Conservation (phyloP, 1,139 yeast species). For the Yamadazyma dushanensis region DNA sequence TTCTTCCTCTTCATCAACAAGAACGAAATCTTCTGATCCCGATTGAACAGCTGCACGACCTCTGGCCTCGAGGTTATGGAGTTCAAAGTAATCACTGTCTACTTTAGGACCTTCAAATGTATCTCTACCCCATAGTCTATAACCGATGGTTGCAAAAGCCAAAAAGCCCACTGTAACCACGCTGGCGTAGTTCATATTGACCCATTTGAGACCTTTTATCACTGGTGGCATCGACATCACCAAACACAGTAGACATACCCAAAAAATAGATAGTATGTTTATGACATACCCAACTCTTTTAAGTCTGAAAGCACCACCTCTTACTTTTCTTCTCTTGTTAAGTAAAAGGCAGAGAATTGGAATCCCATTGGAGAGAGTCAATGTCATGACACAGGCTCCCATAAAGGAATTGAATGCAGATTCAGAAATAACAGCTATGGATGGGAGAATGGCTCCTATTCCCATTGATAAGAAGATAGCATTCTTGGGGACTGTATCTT, state of each 20-base stretch:
- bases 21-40: conserved; percentile 8
- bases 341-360: conserved; percentile 67
- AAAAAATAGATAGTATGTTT: conserved; percentile 57
- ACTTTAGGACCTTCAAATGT: conserved; percentile 67
- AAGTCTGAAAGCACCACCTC: conserved; percentile 71
- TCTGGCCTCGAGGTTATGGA: conserved; percentile 28
- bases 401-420: conserved; percentile 83
- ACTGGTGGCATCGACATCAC: conserved; percentile 75
- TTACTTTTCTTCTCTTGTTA: conserved; percentile 60
- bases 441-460: conserved; percentile 60
- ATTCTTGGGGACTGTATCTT: conserved; percentile 64
- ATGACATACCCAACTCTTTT: conserved; percentile 66
- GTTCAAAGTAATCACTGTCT: conserved; percentile 50
- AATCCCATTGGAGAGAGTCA: conserved; percentile 75
- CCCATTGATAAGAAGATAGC: conserved; percentile 71
- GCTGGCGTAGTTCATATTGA: conserved; percentile 74
- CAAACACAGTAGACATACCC: conserved; percentile 61
- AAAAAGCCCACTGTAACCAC: conserved; percentile 56
- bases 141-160: conserved; percentile 49
- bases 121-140: conserved; percentile 57
- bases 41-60: conserved; percentile 12
- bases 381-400: conserved; percentile 81
- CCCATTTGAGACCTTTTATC: conserved; percentile 55
- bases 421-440: conserved; percentile 65
- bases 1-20: conserved; percentile 16